Conservation (phyloP, 108 stramenopile species). For the Cyclotella cryptica region DNA sequence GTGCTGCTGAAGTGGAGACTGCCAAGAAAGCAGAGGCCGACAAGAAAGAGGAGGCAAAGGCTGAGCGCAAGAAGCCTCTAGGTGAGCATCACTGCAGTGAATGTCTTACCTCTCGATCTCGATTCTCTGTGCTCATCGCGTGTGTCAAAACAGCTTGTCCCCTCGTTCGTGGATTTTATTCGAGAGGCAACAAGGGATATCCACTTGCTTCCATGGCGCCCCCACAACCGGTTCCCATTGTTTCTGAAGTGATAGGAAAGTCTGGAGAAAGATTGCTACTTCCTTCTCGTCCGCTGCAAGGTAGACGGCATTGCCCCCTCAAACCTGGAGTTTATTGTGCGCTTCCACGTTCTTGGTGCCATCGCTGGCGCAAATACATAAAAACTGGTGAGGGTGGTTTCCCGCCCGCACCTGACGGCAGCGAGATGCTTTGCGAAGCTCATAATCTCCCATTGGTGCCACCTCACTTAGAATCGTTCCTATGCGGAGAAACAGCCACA, state of each 20-base stretch:
- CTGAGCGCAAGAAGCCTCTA: constrained; percentile 71
- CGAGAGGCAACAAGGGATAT: constrained; percentile 66
- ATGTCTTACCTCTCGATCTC: too few relatives aligned
- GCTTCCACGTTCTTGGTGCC: constrained; percentile 81
- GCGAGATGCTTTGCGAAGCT: constrained; percentile 74
- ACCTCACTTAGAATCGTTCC: constrained; percentile 79
- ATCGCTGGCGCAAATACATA: constrained; percentile 83
- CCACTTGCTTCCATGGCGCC: constrained; percentile 57
- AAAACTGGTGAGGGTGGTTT: constrained; percentile 84
- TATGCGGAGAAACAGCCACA: constrained; percentile 65
- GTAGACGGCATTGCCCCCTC: constrained; percentile 61
- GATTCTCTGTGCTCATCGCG: too few relatives aligned
- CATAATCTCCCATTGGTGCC: constrained; percentile 81
- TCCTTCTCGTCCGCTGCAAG: neutral
- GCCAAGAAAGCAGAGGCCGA: constrained; percentile 59
- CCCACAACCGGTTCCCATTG: neutral
- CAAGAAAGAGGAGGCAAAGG: constrained; percentile 65
- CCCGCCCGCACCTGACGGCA: constrained; percentile 75
- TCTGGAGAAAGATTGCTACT: neutral
- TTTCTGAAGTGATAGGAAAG: neutral
- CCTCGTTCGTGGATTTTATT: constrained; percentile 77
- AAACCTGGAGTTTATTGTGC: constrained; percentile 71
- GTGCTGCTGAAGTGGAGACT: constrained; percentile 73
- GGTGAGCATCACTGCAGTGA: too few relatives aligned
- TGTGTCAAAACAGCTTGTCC: constrained; percentile 40